phyloP scores from a whole-genome alignment of 768 basidiomycete species.

The Tulasnella sp. region DNA sequence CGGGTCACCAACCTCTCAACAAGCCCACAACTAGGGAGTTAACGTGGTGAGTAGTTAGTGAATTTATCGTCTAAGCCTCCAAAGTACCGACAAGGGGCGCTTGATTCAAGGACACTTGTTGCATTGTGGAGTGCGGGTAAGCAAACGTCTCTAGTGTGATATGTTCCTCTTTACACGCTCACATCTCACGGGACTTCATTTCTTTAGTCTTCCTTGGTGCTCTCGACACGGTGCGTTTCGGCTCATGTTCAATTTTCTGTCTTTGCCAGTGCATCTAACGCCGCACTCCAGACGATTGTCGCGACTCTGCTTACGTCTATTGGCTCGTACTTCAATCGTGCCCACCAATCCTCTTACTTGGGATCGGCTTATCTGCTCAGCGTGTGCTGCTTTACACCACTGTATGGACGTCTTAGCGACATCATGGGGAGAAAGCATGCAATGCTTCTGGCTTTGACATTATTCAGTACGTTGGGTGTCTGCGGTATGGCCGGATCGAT shows the following conservation, averaged over 20 bases:
- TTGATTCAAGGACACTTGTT: slow-evolving; percentile 61
- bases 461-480: slow-evolving; percentile 64
- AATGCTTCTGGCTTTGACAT: slow-evolving; percentile 73
- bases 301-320: slow-evolving; percentile 82
- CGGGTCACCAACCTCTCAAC: slow-evolving; percentile 7
- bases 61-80: background rate
- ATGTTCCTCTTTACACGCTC: slow-evolving; percentile 11
- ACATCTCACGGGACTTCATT: slow-evolving; percentile 29
- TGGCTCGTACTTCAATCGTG: slow-evolving; percentile 76
- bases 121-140: slow-evolving; percentile 67
- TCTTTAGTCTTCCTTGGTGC: slow-evolving; percentile 69
- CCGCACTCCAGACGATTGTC: slow-evolving; percentile 67
- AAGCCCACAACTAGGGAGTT: slow-evolving; percentile 7
- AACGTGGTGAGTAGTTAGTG: background rate
- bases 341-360: slow-evolving; percentile 70
- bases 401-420: slow-evolving; percentile 84
- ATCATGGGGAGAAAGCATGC: slow-evolving; percentile 76
- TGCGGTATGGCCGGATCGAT: background rate
- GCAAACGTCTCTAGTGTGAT: background rate
- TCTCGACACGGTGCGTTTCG: slow-evolving; percentile 49
- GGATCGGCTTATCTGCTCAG: slow-evolving; percentile 85
- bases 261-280: slow-evolving; percentile 30
- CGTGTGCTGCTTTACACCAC: slow-evolving; percentile 85
- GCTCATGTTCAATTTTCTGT: slow-evolving; percentile 47
- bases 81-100: background rate